A percentile compares a stretch with the other conserved stretches of the same genome.
Evolutionary conservation across 2,329 filamentous ascomycete genomes (phyloP).

Genomic region (Mycosphaerella sp.): DNA sequence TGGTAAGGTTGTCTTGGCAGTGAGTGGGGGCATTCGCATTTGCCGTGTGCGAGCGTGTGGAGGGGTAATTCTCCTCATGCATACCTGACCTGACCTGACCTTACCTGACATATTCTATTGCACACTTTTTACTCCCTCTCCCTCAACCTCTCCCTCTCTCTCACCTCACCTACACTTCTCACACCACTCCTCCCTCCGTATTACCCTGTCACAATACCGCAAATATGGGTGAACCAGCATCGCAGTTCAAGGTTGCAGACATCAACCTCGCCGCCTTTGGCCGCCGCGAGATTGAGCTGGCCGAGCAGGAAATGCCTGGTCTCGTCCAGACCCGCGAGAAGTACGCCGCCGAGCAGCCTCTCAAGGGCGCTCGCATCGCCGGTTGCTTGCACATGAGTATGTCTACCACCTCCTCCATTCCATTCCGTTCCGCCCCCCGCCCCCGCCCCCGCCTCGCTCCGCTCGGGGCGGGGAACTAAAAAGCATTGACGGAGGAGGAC

Average conservation of each 20-base stretch:
- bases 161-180: conserved; percentile 1
- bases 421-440: not conserved
- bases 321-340: conserved; percentile 90
- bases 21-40: too few species aligned
- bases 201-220: conserved; percentile 22
- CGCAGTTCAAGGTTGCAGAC: conserved; percentile 98
- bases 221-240: conserved; percentile 68
- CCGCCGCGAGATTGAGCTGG: conserved; percentile 97
- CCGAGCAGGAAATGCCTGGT: conserved; percentile 89
- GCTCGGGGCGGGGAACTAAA: too few species aligned
- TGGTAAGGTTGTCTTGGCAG: too few species aligned
- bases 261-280: conserved; percentile 95
- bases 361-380: conserved; percentile 90
- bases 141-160: conserved; percentile 17
- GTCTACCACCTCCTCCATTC: conserved; percentile 26
- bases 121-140: conserved; percentile 1
- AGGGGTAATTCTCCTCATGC: not conserved
- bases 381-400: conserved; percentile 96
- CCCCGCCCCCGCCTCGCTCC: not conserved
- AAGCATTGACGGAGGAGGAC: not conserved
- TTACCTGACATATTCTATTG: too few species aligned
- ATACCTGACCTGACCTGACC: too few species aligned
- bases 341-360: conserved; percentile 88
- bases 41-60: not conserved
- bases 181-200: conserved; percentile 6